Percentiles rank a stretch among this genome's conserved stretches.
These are phyloP conservation scores for Zanthoxylum bungeanum DNA, from an alignment of 345 rosid genomes.

Conservation along the genomic window DNA sequence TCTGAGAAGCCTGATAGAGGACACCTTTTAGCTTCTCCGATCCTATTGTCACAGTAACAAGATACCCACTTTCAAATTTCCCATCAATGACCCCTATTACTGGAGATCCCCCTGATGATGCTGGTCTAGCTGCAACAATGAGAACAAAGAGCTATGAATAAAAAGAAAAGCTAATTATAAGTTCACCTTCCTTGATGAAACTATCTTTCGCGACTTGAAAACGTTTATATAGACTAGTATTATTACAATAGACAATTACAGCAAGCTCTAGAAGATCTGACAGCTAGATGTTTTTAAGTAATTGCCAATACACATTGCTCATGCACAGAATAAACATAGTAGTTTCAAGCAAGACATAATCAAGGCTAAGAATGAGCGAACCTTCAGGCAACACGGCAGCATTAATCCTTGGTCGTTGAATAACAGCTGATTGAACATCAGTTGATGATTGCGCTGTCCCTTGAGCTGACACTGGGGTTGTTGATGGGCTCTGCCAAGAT, in stretches of 20 bases:
- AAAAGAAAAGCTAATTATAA: neutral
- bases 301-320: too few relatives aligned
- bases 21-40: constrained; percentile 80
- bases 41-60: constrained; percentile 77
- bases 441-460: constrained; percentile 40
- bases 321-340: neutral
- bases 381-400: constrained; percentile 49
- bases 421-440: constrained; percentile 41
- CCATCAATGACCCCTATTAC: constrained; percentile 90
- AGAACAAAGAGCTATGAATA: neutral
- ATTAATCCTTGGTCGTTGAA: constrained; percentile 42
- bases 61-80: constrained; percentile 85
- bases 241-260: neutral
- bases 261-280: neutral
- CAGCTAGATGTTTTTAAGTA: neutral
- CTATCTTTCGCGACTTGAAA: neutral
- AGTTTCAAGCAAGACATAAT: neutral
- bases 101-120: constrained; percentile 39
- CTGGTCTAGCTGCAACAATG: constrained; percentile 28
- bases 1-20: constrained; percentile 56
- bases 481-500: constrained; percentile 36
- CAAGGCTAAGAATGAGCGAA: constrained; percentile 7
- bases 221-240: neutral
- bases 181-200: neutral
- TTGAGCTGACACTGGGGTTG: constrained; percentile 36